Evolutionary conservation across 2,329 filamentous ascomycete genomes (phyloP).

Genomic region (Curvularia eragrostidis): DNA sequence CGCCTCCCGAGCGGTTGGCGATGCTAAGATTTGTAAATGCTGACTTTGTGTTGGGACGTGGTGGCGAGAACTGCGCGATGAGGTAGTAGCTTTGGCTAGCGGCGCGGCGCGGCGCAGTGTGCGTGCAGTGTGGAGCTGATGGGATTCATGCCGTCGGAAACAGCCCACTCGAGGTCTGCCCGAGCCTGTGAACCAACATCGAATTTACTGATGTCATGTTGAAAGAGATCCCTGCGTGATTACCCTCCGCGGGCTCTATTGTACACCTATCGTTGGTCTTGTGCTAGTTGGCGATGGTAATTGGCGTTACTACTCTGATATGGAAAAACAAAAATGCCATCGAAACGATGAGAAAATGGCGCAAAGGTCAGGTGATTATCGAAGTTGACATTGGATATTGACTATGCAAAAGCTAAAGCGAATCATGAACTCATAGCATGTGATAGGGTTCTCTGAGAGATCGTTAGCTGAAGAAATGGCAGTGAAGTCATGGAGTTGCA

Average conservation of each 20-base stretch:
- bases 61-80: neutral
- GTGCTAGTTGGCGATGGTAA: neutral
- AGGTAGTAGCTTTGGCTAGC: neutral
- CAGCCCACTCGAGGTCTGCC: neutral
- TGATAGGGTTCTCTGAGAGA: neutral
- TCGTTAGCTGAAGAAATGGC: too few species aligned
- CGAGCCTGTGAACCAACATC: neutral
- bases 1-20: neutral
- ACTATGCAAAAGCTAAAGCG: neutral
- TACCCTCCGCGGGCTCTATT: neutral
- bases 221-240: neutral
- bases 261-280: neutral
- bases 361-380: neutral
- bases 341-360: neutral
- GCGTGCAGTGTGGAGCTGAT: neutral
- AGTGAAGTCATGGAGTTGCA: neutral
- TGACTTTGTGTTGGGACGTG: neutral
- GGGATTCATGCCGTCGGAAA: neutral
- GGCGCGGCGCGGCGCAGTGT: neutral
- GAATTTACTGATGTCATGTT: neutral
- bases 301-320: neutral
- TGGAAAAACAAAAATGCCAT: neutral
- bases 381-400: neutral
- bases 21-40: neutral
- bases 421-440: neutral